phyloP scores from a whole-genome alignment of 495 filamentous ascomycete genomes.

The Podospora pseudocomata region DNA sequence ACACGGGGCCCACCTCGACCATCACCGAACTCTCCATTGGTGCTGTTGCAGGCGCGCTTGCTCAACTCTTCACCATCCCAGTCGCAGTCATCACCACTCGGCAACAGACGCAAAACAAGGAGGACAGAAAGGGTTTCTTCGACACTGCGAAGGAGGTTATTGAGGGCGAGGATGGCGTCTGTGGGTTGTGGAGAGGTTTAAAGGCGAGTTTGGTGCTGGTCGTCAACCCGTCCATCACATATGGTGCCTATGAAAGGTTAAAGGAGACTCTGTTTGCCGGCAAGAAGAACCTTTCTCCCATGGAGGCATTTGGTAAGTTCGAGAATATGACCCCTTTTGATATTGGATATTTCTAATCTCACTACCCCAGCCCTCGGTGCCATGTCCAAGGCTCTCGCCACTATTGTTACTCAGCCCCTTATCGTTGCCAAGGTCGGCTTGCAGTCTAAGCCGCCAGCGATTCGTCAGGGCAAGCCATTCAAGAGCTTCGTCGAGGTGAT shows the following conservation, averaged over 20 bases:
- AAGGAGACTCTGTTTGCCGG: constrained; percentile 75
- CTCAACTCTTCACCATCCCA: constrained; percentile 94
- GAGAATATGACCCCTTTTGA: background rate
- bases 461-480: constrained; percentile 84
- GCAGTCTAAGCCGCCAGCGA: constrained; percentile 85
- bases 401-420: constrained; percentile 87
- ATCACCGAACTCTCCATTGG: constrained; percentile 82
- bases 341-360: constrained; percentile 2
- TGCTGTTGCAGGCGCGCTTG: constrained; percentile 82
- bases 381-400: constrained; percentile 88
- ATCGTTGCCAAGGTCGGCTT: constrained; percentile 98
- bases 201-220: constrained; percentile 97
- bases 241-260: constrained; percentile 91
- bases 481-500: constrained; percentile 95
- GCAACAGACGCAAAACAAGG: constrained; percentile 85
- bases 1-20: constrained; percentile 69
- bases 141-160: constrained; percentile 89
- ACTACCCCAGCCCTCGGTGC: constrained; percentile 73
- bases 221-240: constrained; percentile 96
- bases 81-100: constrained; percentile 92
- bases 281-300: constrained; percentile 70
- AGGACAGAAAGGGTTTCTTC: constrained; percentile 78
- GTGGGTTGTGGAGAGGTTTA: constrained; percentile 88
- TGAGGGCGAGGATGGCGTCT: constrained; percentile 82
- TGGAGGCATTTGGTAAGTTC: constrained; percentile 85